Conservation (phyloP, 345 rosid genomes). For the Nasturtium officinale region DNA sequence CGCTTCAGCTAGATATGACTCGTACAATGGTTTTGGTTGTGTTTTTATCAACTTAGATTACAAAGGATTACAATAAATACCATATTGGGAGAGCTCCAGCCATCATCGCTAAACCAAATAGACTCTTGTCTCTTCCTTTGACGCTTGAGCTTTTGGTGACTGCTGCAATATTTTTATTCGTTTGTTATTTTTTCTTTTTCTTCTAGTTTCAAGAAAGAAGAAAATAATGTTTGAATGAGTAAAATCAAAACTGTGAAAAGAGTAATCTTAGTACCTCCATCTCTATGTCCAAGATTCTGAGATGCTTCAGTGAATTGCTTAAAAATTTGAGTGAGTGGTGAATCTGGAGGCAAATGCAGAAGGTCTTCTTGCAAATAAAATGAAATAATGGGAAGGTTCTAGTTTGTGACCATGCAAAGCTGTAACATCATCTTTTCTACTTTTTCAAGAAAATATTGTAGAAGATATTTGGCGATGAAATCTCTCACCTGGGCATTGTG, state of each 20-base stretch:
- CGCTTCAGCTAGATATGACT: constrained; percentile 18
- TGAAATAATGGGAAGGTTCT: constrained; percentile 20
- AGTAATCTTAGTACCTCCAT: constrained; percentile 25
- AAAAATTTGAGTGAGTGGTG: constrained; percentile 42
- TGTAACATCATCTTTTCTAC: neutral
- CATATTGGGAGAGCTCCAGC: constrained; percentile 32
- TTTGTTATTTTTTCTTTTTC: neutral
- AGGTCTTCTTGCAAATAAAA: constrained; percentile 42
- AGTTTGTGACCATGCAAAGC: neutral
- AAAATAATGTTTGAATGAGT: neutral
- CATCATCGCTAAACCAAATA: constrained; percentile 34
- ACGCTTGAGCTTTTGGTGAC: constrained; percentile 39
- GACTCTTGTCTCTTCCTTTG: constrained; percentile 9
- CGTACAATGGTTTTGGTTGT: neutral
- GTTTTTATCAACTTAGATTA: neutral
- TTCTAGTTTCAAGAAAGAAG: constrained; percentile 7
- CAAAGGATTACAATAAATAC: constrained; percentile 23
- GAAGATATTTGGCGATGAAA: neutral
- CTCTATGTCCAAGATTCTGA: constrained; percentile 24
- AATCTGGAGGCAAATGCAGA: constrained; percentile 46
- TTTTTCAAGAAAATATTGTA: neutral
- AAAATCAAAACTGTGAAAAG: neutral
- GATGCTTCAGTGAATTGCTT: constrained; percentile 40
- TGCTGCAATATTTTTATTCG: constrained; percentile 10
- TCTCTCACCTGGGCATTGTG: constrained; percentile 48